Conservation (phyloP, 2,329 filamentous ascomycete species). For the Diaporthe ilicicola region DNA sequence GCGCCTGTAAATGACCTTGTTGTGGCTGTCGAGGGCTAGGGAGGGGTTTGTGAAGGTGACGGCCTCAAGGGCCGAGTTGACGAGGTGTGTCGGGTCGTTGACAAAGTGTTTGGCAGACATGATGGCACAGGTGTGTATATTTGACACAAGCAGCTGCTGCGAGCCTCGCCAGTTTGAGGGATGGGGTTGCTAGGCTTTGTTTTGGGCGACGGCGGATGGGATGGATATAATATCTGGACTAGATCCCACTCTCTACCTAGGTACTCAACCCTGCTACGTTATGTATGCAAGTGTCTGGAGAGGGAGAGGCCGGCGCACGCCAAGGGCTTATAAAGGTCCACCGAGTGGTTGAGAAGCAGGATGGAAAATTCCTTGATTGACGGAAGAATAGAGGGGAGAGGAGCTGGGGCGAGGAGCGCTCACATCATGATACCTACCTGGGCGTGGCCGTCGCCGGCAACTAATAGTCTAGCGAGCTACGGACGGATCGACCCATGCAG, state of each 20-base stretch:
- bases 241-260: neutral
- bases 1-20: constrained; percentile 86
- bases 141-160: neutral
- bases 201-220: neutral
- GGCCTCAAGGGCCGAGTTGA: constrained; percentile 78
- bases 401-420: neutral
- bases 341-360: constrained; percentile 13
- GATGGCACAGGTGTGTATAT: neutral
- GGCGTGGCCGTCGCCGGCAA: neutral
- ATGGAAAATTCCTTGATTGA: constrained; percentile 24
- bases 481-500: constrained; percentile 1
- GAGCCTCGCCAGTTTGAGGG: neutral
- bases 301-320: neutral
- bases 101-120: constrained; percentile 79
- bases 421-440: constrained; percentile 21
- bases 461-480: constrained; percentile 17
- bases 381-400: constrained; percentile 32
- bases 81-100: constrained; percentile 81
- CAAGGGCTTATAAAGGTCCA: constrained; percentile 21
- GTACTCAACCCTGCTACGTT: neutral
- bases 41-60: constrained; percentile 87
- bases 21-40: constrained; percentile 76
- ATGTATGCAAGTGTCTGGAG: neutral
- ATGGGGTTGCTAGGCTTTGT: neutral
- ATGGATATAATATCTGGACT: neutral